These are phyloP conservation scores for Saccharomyces kudriavzevii DNA, from an alignment of 805 yeast genomes.

Conservation along the genomic window DNA sequence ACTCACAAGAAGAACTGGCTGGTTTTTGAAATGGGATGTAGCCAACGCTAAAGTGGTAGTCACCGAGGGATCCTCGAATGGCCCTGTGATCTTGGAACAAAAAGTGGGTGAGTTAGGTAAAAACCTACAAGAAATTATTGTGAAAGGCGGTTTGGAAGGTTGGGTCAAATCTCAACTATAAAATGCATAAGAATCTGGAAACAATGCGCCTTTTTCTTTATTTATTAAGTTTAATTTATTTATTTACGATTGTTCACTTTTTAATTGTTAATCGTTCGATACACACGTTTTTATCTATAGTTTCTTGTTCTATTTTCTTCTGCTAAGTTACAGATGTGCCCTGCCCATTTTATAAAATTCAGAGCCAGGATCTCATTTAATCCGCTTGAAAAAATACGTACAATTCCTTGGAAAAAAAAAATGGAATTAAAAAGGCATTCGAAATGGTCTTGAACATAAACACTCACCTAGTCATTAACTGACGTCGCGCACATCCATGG, in stretches of 20 bases:
- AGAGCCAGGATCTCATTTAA: not conserved
- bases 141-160: slow-evolving; percentile 95
- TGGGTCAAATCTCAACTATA: slow-evolving; percentile 81
- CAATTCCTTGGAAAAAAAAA: not conserved
- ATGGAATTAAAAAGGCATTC: not conserved
- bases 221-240: slow-evolving; percentile 1
- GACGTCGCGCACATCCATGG: slow-evolving; percentile 12
- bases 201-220: not conserved
- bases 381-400: not conserved
- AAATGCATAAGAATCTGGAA: not conserved
- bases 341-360: not conserved
- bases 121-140: slow-evolving; percentile 91
- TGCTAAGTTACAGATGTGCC: not conserved
- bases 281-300: not conserved
- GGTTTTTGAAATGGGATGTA: slow-evolving; percentile 90
- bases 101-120: slow-evolving; percentile 95
- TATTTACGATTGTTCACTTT: not conserved
- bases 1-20: slow-evolving; percentile 89
- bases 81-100: slow-evolving; percentile 59
- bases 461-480: not conserved
- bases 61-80: slow-evolving; percentile 44
- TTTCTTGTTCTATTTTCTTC: slow-evolving; percentile 1
- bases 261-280: not conserved
- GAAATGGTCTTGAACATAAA: not conserved
- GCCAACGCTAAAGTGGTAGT: slow-evolving; percentile 75